Evolutionary conservation across 257 asterid species (phyloP).

Genomic region (Perilla frutescens): DNA sequence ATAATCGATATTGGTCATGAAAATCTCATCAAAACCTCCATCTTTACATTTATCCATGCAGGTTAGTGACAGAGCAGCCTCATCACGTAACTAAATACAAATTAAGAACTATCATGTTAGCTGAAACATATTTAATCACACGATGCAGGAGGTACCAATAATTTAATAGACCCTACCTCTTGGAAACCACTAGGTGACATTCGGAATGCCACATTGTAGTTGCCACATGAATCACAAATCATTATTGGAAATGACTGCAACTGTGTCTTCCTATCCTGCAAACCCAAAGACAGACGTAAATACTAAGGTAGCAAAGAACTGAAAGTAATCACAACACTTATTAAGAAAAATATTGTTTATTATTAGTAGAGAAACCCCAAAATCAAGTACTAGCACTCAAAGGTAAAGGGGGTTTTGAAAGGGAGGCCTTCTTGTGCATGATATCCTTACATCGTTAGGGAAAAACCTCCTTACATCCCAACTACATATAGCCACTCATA

Average conservation of each 20-base stretch:
- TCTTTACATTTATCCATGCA: conserved; percentile 78
- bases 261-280: conserved; percentile 68
- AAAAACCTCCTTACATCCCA: background rate
- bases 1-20: conserved; percentile 75
- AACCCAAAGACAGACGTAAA: conserved; percentile 25
- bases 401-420: background rate
- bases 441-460: background rate
- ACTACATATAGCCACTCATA: background rate
- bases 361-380: conserved; percentile 16
- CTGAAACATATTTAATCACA: conserved; percentile 27
- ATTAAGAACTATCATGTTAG: conserved; percentile 26
- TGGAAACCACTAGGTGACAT: conserved; percentile 82
- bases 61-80: conserved; percentile 70
- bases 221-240: conserved; percentile 72
- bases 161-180: conserved; percentile 58
- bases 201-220: conserved; percentile 81
- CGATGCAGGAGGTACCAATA: conserved; percentile 12
- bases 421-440: conserved; percentile 10
- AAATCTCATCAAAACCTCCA: conserved; percentile 85
- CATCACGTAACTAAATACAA: conserved; percentile 71
- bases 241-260: conserved; percentile 74
- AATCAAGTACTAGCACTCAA: conserved; percentile 22
- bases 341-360: background rate
- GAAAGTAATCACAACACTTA: conserved; percentile 25
- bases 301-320: conserved; percentile 21